A percentile compares a stretch with the other conserved stretches of the same genome.
Conservation (phyloP, 495 filamentous ascomycete species). For the Gamarada debralockiae region DNA sequence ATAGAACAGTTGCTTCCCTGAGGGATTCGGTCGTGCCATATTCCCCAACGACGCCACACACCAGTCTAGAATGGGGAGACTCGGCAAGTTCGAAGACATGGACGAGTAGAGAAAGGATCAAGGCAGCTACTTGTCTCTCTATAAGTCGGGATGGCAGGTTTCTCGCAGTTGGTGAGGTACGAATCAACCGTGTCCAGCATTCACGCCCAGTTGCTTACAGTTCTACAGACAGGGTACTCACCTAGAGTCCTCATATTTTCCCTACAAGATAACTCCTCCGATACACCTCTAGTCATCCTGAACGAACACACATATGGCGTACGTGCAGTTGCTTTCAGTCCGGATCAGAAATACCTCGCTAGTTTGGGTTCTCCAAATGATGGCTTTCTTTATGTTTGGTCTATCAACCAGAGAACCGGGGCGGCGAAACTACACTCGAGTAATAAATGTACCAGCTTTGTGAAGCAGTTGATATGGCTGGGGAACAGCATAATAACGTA, state of each 20-base stretch:
- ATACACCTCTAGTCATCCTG: constrained; percentile 79
- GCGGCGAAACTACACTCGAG: constrained; percentile 83
- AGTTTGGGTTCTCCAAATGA: constrained; percentile 86
- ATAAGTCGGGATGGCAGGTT: constrained; percentile 87
- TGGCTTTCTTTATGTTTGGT: constrained; percentile 92
- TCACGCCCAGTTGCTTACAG: constrained; percentile 16
- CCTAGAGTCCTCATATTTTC: constrained; percentile 89
- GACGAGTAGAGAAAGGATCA: constrained; percentile 85
- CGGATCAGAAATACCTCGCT: constrained; percentile 81
- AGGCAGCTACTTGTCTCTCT: constrained; percentile 92
- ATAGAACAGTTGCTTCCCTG: constrained; percentile 45
- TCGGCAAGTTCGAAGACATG: constrained; percentile 60
- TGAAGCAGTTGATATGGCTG: constrained; percentile 86
- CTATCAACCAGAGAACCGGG: constrained; percentile 76
- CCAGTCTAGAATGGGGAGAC: constrained; percentile 46
- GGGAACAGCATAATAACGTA: constrained; percentile 54
- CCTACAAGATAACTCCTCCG: constrained; percentile 69
- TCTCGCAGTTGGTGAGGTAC: constrained; percentile 85
- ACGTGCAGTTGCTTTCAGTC: constrained; percentile 81
- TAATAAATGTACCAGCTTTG: constrained; percentile 85
- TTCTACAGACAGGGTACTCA: constrained; percentile 73
- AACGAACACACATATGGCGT: constrained; percentile 91
- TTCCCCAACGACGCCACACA: constrained; percentile 32
- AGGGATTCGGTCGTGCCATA: constrained; percentile 51
- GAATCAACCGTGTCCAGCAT: constrained; percentile 9